Conservation (phyloP, 2,329 filamentous ascomycete species). For the Setomelanomma holmii region DNA sequence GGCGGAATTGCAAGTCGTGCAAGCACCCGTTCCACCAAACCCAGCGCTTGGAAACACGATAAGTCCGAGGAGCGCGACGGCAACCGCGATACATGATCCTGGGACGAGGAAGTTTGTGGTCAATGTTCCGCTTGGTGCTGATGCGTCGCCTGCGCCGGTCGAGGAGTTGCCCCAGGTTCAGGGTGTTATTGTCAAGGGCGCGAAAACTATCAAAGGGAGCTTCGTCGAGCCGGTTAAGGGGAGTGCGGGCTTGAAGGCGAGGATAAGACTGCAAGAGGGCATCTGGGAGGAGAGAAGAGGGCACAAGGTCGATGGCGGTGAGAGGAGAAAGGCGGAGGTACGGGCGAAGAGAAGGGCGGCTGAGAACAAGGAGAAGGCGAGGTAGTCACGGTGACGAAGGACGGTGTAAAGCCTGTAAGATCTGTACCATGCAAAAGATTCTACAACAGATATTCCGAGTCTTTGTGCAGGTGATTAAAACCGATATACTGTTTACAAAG, state of each 20-base stretch:
- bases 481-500: no score
- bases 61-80: conserved; percentile 38
- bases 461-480: no score
- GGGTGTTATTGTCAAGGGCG: conserved; percentile 72
- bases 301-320: conserved; percentile 94
- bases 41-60: conserved; percentile 33
- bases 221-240: conserved; percentile 74
- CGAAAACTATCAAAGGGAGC: conserved; percentile 75
- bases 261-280: conserved; percentile 77
- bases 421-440: conserved; percentile 1
- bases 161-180: conserved; percentile 63
- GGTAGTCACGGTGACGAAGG: conserved; percentile 20
- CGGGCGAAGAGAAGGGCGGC: conserved; percentile 83
- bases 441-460: no score
- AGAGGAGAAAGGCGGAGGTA: conserved; percentile 85
- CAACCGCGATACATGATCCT: conserved; percentile 61
- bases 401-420: not conserved
- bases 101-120: conserved; percentile 66
- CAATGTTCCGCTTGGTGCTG: conserved; percentile 61
- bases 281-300: conserved; percentile 92
- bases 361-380: conserved; percentile 74
- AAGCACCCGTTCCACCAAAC: conserved; percentile 55
- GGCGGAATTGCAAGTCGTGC: conserved; percentile 65
- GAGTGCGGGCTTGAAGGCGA: conserved; percentile 64
- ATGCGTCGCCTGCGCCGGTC: conserved; percentile 45